Percentiles rank a stretch among this genome's conserved stretches.
phyloP scores from a whole-genome alignment of 108 stramenopile genomes.

The Conticribra weissflogii region DNA sequence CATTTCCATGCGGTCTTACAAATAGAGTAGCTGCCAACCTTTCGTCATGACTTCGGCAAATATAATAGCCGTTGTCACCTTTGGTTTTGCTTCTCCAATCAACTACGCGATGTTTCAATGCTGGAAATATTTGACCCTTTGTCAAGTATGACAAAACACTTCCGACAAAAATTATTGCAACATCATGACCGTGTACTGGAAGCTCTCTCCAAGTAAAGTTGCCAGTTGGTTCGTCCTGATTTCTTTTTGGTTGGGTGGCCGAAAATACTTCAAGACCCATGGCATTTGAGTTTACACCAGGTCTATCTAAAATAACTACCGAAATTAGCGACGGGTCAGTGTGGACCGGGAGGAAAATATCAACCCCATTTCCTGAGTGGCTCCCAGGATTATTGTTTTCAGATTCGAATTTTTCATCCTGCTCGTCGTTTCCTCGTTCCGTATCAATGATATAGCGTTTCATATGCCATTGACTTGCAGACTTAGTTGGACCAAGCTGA shows the following conservation, averaged over 20 bases:
- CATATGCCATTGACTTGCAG: slow-evolving; percentile 83
- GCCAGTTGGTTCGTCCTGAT: slow-evolving; percentile 3
- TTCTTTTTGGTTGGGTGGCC: neutral
- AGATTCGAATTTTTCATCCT: slow-evolving; percentile 8
- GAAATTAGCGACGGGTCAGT: slow-evolving; percentile 89
- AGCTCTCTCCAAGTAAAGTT: slow-evolving; percentile 57
- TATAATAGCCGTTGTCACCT: neutral
- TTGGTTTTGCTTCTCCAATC: slow-evolving; percentile 8
- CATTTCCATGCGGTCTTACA: slow-evolving; percentile 64
- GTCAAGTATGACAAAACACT: slow-evolving; percentile 72
- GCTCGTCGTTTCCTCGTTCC: neutral
- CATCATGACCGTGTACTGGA: slow-evolving; percentile 64
- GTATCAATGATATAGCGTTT: slow-evolving; percentile 63
- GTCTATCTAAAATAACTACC: slow-evolving; percentile 68
- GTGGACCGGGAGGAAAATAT: slow-evolving; percentile 66
- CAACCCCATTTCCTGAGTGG: slow-evolving; percentile 11
- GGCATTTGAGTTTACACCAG: slow-evolving; percentile 45
- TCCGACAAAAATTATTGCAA: slow-evolving; percentile 80
- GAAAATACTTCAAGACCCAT: slow-evolving; percentile 63
- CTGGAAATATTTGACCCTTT: slow-evolving; percentile 52
- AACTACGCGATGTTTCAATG: slow-evolving; percentile 73
- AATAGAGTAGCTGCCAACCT: slow-evolving; percentile 82
- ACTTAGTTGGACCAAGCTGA: slow-evolving; percentile 59
- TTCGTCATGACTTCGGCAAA: neutral
- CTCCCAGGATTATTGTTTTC: neutral